Evolutionary conservation across 2,329 filamentous ascomycete species (phyloP), one percentile per base, ranked within the genome.

Genomic region (Byssoonygena ceratinophila): DNA sequence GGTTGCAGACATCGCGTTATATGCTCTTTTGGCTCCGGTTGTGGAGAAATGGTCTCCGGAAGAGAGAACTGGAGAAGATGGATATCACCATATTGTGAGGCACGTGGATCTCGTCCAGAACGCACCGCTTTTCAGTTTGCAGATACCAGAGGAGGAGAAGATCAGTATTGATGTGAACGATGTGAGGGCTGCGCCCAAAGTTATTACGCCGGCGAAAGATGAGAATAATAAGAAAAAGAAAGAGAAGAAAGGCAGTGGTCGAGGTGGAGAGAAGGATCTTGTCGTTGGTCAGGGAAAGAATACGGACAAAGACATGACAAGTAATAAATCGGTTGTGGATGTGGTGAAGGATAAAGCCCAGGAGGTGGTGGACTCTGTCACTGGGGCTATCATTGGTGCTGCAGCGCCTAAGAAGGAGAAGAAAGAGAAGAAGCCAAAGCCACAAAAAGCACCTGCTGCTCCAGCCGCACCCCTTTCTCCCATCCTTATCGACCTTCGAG

Each of bases 171-270:
- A 96, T 68, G 74, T 81, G 47, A 82, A 89, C 62, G 84, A 90
- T 61, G 80, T 97, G 55, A 78, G 87, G 58, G 90, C 89, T 68
- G 84, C 90, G 62, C 91, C 92, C 74, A 91, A 91, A 61, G 86
- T 86, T 18, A 81, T 91, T 57, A 89, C 95, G 60, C 82, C 85
- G 62, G 94, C 94, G 77, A 89, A 89, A 53, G 91, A 96, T 77
- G 96, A 96, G 76, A 90, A 96, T 78, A 82, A 85, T 45, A 96
- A 95, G 84, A 94, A 94, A 76, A 89, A 95, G 83, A 95, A 95
- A 77, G 86, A 95, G 83, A 94, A 94, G 77, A 90, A 95, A 83
- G 94, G 88, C 94, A 74, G 95, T 94, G 56, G 40, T 37, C 34
- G 23, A 16, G 44, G 37, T 46, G 31, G 56, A 57, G 54, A 62